Percentiles rank a stretch among this genome's conserved stretches.
Conservation (phyloP, 495 filamentous ascomycete genomes). For the Cercophora scortea region DNA sequence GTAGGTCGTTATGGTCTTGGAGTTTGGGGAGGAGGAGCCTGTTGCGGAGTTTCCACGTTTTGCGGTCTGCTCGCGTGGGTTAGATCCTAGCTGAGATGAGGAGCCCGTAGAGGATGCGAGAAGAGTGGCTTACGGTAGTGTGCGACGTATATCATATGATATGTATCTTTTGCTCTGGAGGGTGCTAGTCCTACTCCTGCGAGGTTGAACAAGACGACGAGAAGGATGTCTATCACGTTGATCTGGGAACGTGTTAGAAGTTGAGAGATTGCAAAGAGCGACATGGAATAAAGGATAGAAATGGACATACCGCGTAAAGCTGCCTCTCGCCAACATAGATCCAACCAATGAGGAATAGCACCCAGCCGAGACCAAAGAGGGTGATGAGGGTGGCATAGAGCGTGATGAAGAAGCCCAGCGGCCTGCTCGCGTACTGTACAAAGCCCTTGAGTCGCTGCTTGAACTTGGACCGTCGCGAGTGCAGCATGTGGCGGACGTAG, state of each 20-base stretch:
- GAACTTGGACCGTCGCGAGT: slow-evolving; percentile 67
- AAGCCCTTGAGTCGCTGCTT: slow-evolving; percentile 70
- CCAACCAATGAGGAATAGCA: slow-evolving; percentile 80
- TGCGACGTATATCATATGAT: slow-evolving; percentile 69
- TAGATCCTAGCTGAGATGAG: not conserved
- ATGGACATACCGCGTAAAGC: slow-evolving; percentile 31
- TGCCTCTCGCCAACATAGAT: slow-evolving; percentile 70
- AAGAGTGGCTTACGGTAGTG: slow-evolving; percentile 23
- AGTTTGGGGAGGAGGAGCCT: slow-evolving; percentile 55
- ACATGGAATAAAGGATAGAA: no score
- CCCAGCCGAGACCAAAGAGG: slow-evolving; percentile 73
- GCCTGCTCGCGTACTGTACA: slow-evolving; percentile 61
- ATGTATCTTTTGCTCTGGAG: slow-evolving; percentile 70
- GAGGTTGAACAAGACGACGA: slow-evolving; percentile 70
- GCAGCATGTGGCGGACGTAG: slow-evolving; percentile 73
- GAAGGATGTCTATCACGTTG: slow-evolving; percentile 67
- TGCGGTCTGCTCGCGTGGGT: slow-evolving; percentile 46
- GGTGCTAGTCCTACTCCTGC: slow-evolving; percentile 72
- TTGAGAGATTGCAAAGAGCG: no score
- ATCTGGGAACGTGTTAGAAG: slow-evolving; percentile 30
- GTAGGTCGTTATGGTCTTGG: slow-evolving; percentile 65
- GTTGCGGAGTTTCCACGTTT: slow-evolving; percentile 63
- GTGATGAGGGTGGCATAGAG: slow-evolving; percentile 76
- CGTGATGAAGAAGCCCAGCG: slow-evolving; percentile 68
- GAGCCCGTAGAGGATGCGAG: not conserved